Percentiles rank a stretch among this genome's conserved stretches.
These are phyloP conservation scores for Misopates orontium DNA, from an alignment of 257 asterid species.

Conservation along the genomic window DNA sequence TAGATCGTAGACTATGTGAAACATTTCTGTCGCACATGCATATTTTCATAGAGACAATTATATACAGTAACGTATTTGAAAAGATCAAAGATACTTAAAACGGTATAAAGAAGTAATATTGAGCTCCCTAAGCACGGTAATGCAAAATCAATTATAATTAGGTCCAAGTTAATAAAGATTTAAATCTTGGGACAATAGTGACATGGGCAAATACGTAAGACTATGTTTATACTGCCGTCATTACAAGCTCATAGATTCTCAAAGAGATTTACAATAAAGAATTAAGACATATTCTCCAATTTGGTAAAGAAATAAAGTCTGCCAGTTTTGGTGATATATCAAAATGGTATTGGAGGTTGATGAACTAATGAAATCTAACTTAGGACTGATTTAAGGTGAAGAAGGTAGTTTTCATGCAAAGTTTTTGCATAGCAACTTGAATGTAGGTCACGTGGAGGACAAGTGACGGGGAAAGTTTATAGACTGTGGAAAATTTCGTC, in stretches of 20 bases:
- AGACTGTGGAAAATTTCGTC: background rate
- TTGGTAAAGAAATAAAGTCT: background rate
- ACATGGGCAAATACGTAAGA: constrained; percentile 4
- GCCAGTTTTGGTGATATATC: constrained; percentile 5
- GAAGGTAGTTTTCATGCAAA: background rate
- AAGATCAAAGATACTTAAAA: background rate
- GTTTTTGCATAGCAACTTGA: background rate
- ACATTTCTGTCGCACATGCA: background rate
- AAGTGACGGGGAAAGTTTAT: background rate
- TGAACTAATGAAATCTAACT: constrained; percentile 15
- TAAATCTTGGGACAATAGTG: background rate
- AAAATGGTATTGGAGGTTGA: constrained; percentile 1
- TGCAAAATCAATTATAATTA: background rate
- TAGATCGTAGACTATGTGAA: constrained; percentile 3
- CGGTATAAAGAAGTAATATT: background rate
- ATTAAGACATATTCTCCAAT: background rate
- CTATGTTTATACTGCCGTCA: background rate
- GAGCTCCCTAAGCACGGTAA: background rate
- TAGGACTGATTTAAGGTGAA: background rate
- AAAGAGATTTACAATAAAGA: no score
- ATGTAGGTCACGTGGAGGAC: background rate
- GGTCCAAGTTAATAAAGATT: background rate
- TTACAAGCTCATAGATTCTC: background rate
- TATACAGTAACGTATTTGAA: no score
- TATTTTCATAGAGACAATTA: background rate